Evolutionary conservation across 192 early-diverging fungal species (phyloP), one percentile per base, ranked within the genome.

Genomic region (Entomortierella chlamydospora): DNA sequence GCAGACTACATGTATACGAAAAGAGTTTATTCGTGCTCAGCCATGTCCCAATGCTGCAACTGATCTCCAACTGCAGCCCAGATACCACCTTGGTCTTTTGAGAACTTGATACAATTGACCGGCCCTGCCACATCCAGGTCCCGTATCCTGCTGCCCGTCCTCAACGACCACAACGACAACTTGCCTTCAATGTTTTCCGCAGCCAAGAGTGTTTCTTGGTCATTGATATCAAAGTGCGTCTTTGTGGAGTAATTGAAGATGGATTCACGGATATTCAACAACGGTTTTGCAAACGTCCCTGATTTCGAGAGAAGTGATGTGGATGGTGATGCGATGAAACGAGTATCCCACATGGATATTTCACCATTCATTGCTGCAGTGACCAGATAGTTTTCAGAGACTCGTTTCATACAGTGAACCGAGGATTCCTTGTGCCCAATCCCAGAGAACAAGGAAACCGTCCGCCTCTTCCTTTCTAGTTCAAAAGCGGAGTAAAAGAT

Each of bases 341-440:
- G 76, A 18, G 61, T 70, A 52, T 79, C 76, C 76, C 76, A 79
- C 55, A 70, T 60, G 0, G 43, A 39, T 5, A 79, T 79, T 39
- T 79, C 76, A 26, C 76, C 76, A 37, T 70, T 79, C 68, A 61
- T 79, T n/a, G 76, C 76, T 17, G 57, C 49, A 20, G 76, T 79
- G 54, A 79, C 76, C 0, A 79, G 57, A 23, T 65, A 66, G 25
- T 70, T 39, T 39, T 79, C 76, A 9, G 61, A 50, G 20, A 70
- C 42, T 17, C 67, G 50, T 31, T 47, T 64, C 49, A 79, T 62
- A 26, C 54, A 65, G 0, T 61, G 61, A 0, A 70, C 62, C 4
- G 76, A 70, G 22, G 76, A 70, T 34, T 66, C 68, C 39, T 70
- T 52, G 17, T 79, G 76, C 18, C 76, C 68, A 30, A 79, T 79